Conservation (phyloP, 352 stramenopile genomes). For the Lagenidium sp. region DNA sequence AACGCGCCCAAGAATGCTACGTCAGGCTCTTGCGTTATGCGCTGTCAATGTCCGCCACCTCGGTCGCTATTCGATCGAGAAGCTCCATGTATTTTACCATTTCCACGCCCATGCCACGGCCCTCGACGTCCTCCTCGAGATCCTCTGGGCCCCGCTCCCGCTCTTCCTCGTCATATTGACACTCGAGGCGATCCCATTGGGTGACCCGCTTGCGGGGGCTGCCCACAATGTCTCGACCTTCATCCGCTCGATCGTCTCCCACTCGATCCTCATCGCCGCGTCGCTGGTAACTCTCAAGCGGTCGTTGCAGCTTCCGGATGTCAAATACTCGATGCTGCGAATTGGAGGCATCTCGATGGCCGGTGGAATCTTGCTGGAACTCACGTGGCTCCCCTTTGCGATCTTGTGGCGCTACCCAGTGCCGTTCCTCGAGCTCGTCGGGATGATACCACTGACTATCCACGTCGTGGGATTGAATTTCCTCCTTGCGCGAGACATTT, state of each 20-base stretch:
- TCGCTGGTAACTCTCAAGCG: constrained; percentile 14
- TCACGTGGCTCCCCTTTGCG: constrained; percentile 3
- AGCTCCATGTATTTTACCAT: constrained; percentile 11
- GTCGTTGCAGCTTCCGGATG: constrained; percentile 5
- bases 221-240: constrained; percentile 1
- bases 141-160: constrained; percentile 3
- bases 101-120: constrained; percentile 9
- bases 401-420: constrained; percentile 11
- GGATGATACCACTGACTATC: constrained; percentile 1
- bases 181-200: constrained; percentile 5
- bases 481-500: not conserved
- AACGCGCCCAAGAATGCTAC: too few species aligned
- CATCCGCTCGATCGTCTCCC: constrained; percentile 5
- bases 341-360: constrained; percentile 1
- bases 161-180: not conserved
- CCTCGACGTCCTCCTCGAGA: not conserved
- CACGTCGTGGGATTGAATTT: constrained; percentile 3
- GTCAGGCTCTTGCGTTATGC: too few species aligned
- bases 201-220: constrained; percentile 2
- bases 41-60: too few species aligned
- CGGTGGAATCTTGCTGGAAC: constrained; percentile 2
- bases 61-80: constrained; percentile 18
- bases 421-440: constrained; percentile 10
- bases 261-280: too few species aligned
- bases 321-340: constrained; percentile 2